Percentiles rank a stretch among this genome's conserved stretches.
These are phyloP conservation scores for Chytriomyces sp. DNA, from an alignment of 192 early-diverging fungal species.

Conservation along the genomic window DNA sequence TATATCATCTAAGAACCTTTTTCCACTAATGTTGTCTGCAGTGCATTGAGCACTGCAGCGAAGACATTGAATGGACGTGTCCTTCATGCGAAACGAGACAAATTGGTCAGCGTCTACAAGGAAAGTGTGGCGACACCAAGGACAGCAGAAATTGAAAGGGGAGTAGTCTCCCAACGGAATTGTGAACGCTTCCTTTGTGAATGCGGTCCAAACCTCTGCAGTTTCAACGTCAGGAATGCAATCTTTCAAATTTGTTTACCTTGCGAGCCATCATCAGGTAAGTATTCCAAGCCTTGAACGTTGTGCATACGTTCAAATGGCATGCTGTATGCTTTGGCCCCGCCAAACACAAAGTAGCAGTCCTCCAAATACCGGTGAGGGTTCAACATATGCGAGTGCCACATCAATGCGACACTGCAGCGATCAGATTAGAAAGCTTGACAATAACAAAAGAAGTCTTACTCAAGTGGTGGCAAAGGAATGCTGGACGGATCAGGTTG, in stretches of 20 bases:
- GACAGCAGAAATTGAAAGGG: slow-evolving; percentile 39
- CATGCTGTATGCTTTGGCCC: slow-evolving; percentile 44
- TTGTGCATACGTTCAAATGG: slow-evolving; percentile 52
- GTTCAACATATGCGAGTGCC: slow-evolving; percentile 63
- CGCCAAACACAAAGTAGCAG: slow-evolving; percentile 50
- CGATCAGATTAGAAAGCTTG: slow-evolving; percentile 6
- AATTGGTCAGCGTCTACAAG: slow-evolving; percentile 28
- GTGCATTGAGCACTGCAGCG: slow-evolving; percentile 21
- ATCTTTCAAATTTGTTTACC: too few relatives aligned
- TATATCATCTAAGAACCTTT: slow-evolving; percentile 36
- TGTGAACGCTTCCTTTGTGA: slow-evolving; percentile 32
- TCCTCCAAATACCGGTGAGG: slow-evolving; percentile 65
- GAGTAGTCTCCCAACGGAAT: slow-evolving; percentile 3
- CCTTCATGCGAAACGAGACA: slow-evolving; percentile 40
- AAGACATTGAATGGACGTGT: slow-evolving; percentile 27
- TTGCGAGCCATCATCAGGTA: slow-evolving; percentile 41
- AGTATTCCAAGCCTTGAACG: slow-evolving; percentile 40
- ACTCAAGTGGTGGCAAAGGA: slow-evolving; percentile 50
- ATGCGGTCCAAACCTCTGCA: slow-evolving; percentile 38
- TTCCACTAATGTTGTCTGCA: slow-evolving; percentile 29
- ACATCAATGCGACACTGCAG: slow-evolving; percentile 62
- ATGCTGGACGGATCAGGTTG: slow-evolving; percentile 26
- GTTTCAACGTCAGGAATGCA: too few relatives aligned
- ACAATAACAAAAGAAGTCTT: neutral
- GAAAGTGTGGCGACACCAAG: slow-evolving; percentile 21